Evolutionary conservation across 106 monocot species (phyloP).

Genomic region (Dendrobium nobile): DNA sequence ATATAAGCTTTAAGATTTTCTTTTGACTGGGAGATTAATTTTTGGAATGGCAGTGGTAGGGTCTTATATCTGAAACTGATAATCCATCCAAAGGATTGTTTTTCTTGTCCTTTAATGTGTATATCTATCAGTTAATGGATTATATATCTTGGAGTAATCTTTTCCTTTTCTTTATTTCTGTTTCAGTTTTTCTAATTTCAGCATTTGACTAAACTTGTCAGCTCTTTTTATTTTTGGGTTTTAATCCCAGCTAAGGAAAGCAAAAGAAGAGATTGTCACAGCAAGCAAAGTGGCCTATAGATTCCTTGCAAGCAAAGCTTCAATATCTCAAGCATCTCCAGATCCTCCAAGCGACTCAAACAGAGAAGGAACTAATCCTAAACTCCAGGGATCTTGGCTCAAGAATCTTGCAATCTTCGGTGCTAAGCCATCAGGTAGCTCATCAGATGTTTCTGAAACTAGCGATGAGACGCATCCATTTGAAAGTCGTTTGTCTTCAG

Average conservation of each 20-base stretch:
- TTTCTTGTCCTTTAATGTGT: no score
- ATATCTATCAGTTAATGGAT: no score
- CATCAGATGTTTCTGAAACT: conserved; percentile 6
- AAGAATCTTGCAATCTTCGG: conserved; percentile 53
- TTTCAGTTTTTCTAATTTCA: neutral
- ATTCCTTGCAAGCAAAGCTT: conserved; percentile 49
- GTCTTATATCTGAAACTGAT: no score
- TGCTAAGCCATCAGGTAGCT: conserved; percentile 69
- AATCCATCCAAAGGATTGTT: no score
- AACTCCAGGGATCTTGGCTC: conserved; percentile 56
- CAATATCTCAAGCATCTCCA: conserved; percentile 35
- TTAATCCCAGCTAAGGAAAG: conserved; percentile 61
- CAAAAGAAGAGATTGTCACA: conserved; percentile 77
- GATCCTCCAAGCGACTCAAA: conserved; percentile 38
- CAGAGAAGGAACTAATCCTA: conserved; percentile 30
- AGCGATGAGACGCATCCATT: neutral
- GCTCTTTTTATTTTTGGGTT: neutral
- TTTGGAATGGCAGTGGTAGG: no score
- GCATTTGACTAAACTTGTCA: neutral
- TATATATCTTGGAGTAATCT: no score
- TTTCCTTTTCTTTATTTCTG: no score
- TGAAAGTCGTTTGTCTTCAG: neutral
- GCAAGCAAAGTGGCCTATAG: conserved; percentile 84
- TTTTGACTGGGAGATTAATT: no score
- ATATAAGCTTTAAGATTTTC: no score